A percentile compares a stretch with the other conserved stretches of the same genome.
These are phyloP conservation scores for Quillaja saponaria DNA, from an alignment of 306 rosid genomes.

Conservation along the genomic window DNA sequence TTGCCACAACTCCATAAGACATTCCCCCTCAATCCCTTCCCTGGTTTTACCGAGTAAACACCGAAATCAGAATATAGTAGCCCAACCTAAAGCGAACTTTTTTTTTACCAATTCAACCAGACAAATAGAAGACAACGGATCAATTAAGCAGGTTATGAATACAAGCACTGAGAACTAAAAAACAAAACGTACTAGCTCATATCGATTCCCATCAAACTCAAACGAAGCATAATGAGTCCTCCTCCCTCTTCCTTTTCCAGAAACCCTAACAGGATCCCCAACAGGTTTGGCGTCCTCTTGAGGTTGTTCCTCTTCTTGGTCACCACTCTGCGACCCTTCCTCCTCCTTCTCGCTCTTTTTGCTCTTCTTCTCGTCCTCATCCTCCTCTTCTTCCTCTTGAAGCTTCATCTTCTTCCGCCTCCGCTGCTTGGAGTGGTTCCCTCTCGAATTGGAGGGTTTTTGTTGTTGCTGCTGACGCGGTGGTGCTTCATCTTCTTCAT, in stretches of 20 bases:
- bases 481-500: conserved; percentile 65
- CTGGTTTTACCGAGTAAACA: no score
- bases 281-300: conserved; percentile 73
- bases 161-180: background rate
- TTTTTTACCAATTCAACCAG: background rate
- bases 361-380: background rate
- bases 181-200: conserved; percentile 52
- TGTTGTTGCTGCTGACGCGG: conserved; percentile 27
- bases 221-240: conserved; percentile 65
- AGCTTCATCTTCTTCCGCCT: conserved; percentile 58
- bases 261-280: conserved; percentile 63
- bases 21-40: no score
- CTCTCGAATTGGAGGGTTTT: conserved; percentile 21
- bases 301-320: conserved; percentile 48
- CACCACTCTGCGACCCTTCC: conserved; percentile 22
- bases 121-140: background rate
- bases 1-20: no score
- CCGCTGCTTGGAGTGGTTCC: conserved; percentile 28
- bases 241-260: conserved; percentile 75
- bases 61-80: no score
- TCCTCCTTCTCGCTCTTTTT: conserved; percentile 23
- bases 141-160: background rate
- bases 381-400: conserved; percentile 31
- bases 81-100: no score
- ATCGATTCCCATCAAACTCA: conserved; percentile 76